phyloP scores from a whole-genome alignment of 75 land plant genomes.

The Picea glauca region DNA sequence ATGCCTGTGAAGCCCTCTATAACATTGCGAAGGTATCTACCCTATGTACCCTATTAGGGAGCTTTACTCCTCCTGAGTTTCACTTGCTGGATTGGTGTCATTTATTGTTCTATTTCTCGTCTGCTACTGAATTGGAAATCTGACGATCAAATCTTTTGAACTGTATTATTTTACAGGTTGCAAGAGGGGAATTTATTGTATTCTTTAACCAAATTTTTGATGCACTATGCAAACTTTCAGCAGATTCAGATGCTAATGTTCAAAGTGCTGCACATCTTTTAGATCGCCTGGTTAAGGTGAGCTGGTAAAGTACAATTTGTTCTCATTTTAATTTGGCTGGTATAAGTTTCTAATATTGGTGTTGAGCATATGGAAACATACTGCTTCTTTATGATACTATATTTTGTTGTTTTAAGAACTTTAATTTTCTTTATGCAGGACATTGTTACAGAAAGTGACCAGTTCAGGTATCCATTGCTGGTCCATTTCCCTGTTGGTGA shows the following conservation, averaged over 20 bases:
- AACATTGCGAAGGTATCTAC: slow-evolving; percentile 95
- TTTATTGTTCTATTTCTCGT: not conserved
- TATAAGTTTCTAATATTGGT: not conserved
- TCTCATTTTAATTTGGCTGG: not conserved
- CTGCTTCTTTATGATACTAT: not conserved
- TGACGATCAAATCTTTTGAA: slow-evolving; percentile 5
- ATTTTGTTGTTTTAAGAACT: not conserved
- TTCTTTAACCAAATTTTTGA: slow-evolving; percentile 98
- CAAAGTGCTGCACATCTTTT: slow-evolving; percentile 99
- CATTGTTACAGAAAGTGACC: slow-evolving; percentile 99
- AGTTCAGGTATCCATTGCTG: slow-evolving; percentile 69
- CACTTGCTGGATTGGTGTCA: not conserved
- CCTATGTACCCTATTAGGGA: slow-evolving; percentile 3
- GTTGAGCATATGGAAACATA: not conserved
- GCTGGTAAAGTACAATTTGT: not conserved
- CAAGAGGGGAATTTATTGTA: slow-evolving; percentile 93
- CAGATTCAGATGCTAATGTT: slow-evolving; percentile 94
- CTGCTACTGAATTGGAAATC: not conserved
- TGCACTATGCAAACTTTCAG: slow-evolving; percentile 99
- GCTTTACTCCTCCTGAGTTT: not conserved
- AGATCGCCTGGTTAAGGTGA: slow-evolving; percentile 95
- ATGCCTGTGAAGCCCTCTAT: slow-evolving; percentile 99
- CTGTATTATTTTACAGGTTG: slow-evolving; percentile 55
- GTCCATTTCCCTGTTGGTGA: not conserved
- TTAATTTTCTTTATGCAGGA: slow-evolving; percentile 55